These are phyloP conservation scores for Zizania latifolia DNA, from an alignment of 176 grass and related monocot genomes.

Conservation along the genomic window DNA sequence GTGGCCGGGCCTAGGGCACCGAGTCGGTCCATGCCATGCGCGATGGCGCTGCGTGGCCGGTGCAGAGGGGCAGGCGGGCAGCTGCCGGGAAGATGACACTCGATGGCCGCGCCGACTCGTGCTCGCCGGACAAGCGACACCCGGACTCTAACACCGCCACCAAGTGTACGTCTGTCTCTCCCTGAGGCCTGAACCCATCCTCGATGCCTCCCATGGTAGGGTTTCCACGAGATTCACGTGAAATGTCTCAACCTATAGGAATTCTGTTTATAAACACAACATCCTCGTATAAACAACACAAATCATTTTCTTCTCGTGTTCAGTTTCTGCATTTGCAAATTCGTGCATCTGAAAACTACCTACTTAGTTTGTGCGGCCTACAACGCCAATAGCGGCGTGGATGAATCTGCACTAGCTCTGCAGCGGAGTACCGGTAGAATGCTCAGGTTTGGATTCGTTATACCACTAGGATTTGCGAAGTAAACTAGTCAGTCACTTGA, in stretches of 20 bases:
- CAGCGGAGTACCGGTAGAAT: neutral
- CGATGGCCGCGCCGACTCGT: conserved; percentile 17
- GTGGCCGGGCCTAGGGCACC: neutral
- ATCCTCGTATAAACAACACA: neutral
- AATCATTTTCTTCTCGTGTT: neutral
- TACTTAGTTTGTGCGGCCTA: neutral
- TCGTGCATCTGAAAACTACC: neutral
- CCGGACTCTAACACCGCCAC: neutral
- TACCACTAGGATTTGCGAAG: neutral
- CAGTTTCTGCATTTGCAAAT: neutral
- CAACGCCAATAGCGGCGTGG: neutral
- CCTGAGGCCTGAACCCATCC: too few relatives aligned
- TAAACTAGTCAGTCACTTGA: conserved; percentile 2
- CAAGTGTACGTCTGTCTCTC: neutral
- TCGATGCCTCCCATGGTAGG: neutral
- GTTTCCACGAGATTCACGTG: neutral
- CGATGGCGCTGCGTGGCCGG: neutral
- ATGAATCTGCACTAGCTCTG: neutral
- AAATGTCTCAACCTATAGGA: neutral
- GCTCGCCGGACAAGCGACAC: neutral
- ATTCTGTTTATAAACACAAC: neutral
- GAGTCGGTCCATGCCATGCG: neutral
- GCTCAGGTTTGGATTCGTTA: neutral
- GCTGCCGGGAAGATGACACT: conserved; percentile 9
- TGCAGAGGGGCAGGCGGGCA: neutral